Conservation (phyloP, 1,139 yeast genomes). For the Scheffersomyces segobiensis region DNA sequence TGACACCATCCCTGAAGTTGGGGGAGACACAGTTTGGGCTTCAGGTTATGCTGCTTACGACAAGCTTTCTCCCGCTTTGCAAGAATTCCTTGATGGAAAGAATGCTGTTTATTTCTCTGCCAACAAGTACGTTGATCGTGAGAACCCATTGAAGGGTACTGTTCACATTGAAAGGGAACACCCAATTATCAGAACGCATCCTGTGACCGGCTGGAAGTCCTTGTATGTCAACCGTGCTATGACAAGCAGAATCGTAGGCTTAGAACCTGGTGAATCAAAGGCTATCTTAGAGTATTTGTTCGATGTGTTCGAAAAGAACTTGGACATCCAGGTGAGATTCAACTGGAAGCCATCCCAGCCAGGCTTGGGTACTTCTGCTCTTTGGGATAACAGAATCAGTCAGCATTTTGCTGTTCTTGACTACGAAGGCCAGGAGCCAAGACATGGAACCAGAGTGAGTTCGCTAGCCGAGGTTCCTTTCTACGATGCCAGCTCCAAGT, state of each 20-base stretch:
- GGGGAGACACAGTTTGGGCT: constrained; percentile 40
- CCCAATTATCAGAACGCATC: constrained; percentile 42
- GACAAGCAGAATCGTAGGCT: constrained; percentile 39
- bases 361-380: constrained; percentile 53
- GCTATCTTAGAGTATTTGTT: constrained; percentile 35
- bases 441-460: constrained; percentile 61
- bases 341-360: constrained; percentile 48
- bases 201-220: constrained; percentile 45
- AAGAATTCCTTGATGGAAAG: constrained; percentile 38
- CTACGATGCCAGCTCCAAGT: constrained; percentile 49
- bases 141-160: constrained; percentile 35
- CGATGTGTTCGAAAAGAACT: constrained; percentile 32
- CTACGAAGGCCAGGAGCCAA: constrained; percentile 37
- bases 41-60: constrained; percentile 42
- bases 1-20: constrained; percentile 35
- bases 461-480: constrained; percentile 55
- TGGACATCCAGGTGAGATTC: constrained; percentile 53
- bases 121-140: constrained; percentile 33
- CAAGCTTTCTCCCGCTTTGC: constrained; percentile 37
- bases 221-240: constrained; percentile 38
- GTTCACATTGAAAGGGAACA: constrained; percentile 39
- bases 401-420: constrained; percentile 48
- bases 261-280: constrained; percentile 33
- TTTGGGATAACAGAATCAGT: constrained; percentile 57
- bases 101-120: constrained; percentile 38